Percentiles rank a stretch among this genome's conserved stretches.
Conservation (phyloP, 1,139 yeast genomes). For the Schizosaccharomyces versatilis region DNA sequence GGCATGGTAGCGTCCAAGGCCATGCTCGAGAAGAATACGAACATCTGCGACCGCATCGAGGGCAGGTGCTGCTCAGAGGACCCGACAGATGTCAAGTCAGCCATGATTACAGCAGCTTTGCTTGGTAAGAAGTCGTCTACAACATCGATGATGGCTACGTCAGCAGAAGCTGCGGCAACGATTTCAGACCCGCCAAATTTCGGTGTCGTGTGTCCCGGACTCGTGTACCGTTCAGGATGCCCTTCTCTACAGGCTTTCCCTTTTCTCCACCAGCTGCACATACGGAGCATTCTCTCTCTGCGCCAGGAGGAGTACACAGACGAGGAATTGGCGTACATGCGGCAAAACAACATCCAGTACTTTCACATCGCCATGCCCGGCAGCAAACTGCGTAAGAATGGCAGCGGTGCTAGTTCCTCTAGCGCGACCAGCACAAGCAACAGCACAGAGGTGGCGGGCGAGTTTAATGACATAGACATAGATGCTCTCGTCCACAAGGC, state of each 20-base stretch:
- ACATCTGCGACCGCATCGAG: too few relatives aligned
- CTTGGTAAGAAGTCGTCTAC: too few relatives aligned
- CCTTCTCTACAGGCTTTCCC: slow-evolving; percentile 67
- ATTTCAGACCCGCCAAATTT: slow-evolving; percentile 28
- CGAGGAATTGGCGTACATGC: slow-evolving; percentile 43
- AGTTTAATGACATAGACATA: slow-evolving; percentile 26
- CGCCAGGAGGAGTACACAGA: slow-evolving; percentile 83
- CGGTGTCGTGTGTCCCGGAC: slow-evolving; percentile 50
- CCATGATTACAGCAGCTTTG: too few relatives aligned
- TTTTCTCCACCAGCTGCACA: slow-evolving; percentile 36
- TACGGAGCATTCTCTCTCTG: slow-evolving; percentile 59
- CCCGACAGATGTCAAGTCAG: too few relatives aligned
- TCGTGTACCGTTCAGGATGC: slow-evolving; percentile 65
- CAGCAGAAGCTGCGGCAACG: too few relatives aligned
- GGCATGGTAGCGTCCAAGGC: too few relatives aligned
- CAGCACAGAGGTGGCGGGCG: too few relatives aligned
- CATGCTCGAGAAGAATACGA: too few relatives aligned
- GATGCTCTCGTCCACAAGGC: slow-evolving; percentile 62
- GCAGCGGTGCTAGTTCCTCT: background rate
- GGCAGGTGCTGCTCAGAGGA: too few relatives aligned
- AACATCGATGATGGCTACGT: too few relatives aligned
- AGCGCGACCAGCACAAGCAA: too few relatives aligned
- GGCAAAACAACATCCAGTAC: slow-evolving; percentile 37
- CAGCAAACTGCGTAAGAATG: slow-evolving; percentile 27
- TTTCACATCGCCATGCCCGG: slow-evolving; percentile 89